A percentile compares a stretch with the other conserved stretches of the same genome.
phyloP scores from a whole-genome alignment of 192 early-diverging fungal species.

The Umbelopsis ramanniana region DNA sequence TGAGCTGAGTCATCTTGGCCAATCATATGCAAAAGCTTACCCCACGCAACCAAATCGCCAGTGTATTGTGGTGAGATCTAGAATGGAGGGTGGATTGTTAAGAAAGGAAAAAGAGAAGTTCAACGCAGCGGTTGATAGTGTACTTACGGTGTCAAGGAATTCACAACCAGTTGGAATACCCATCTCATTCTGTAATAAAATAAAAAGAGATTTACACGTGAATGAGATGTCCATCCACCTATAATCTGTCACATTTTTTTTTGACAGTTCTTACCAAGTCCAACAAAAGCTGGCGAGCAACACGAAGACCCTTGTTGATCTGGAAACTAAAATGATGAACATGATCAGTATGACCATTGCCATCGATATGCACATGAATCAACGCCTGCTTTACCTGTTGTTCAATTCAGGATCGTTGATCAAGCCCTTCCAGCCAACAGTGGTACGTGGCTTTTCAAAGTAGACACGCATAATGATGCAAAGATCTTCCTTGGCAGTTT shows the following conservation, averaged over 20 bases:
- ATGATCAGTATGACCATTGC: background rate
- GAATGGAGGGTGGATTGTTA: background rate
- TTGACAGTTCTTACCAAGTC: slow-evolving; percentile 56
- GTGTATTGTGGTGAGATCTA: slow-evolving; percentile 81
- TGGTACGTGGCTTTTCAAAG: slow-evolving; percentile 87
- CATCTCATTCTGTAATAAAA: slow-evolving; percentile 55
- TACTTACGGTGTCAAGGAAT: slow-evolving; percentile 69
- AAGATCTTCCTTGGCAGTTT: slow-evolving; percentile 62
- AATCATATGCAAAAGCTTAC: slow-evolving; percentile 28
- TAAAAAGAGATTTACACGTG: background rate
- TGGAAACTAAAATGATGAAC: slow-evolving; percentile 50
- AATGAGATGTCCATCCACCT: background rate
- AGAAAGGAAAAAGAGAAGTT: background rate
- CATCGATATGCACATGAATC: background rate
- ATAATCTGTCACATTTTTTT: background rate
- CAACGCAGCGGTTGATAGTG: background rate
- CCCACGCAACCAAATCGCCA: slow-evolving; percentile 78
- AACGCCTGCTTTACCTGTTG: slow-evolving; percentile 45
- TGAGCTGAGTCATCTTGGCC: background rate
- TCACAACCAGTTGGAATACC: slow-evolving; percentile 79
- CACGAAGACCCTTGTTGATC: slow-evolving; percentile 84
- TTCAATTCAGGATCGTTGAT: slow-evolving; percentile 83
- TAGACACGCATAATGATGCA: slow-evolving; percentile 83
- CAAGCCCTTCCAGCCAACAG: slow-evolving; percentile 93
- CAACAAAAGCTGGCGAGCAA: slow-evolving; percentile 71